phyloP scores from a whole-genome alignment of 1,139 yeast species.

The Kodamaea plutei region DNA sequence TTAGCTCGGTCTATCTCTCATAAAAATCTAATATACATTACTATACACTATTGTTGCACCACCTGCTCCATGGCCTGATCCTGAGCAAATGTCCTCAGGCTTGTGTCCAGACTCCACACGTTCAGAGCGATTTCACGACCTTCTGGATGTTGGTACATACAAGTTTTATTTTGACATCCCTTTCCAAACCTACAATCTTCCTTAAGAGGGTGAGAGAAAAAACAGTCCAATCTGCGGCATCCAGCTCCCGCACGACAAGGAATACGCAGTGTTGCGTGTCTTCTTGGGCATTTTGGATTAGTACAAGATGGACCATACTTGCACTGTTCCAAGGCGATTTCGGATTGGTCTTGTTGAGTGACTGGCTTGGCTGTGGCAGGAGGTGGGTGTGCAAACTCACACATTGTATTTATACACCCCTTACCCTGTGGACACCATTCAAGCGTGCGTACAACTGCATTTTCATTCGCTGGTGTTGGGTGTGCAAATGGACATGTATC shows the following conservation, averaged over 20 bases:
- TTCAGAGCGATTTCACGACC: slow-evolving; percentile 49
- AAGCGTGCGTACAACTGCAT: slow-evolving; percentile 60
- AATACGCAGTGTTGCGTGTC: slow-evolving; percentile 74
- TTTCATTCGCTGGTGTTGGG: slow-evolving; percentile 80
- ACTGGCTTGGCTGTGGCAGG: slow-evolving; percentile 38
- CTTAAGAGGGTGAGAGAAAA: slow-evolving; percentile 73
- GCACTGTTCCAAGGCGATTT: slow-evolving; percentile 71
- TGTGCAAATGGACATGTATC: slow-evolving; percentile 85
- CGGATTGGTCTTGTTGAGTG: slow-evolving; percentile 25
- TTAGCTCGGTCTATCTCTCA: too few relatives aligned
- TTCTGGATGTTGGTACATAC: slow-evolving; percentile 76
- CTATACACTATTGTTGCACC: slow-evolving; percentile 28
- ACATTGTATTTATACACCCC: slow-evolving; percentile 54
- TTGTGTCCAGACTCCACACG: slow-evolving; percentile 42
- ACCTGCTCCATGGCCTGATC: slow-evolving; percentile 73
- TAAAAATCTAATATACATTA: slow-evolving; percentile 12
- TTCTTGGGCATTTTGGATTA: slow-evolving; percentile 70
- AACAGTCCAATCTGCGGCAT: slow-evolving; percentile 77
- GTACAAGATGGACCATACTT: slow-evolving; percentile 74
- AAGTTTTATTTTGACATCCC: slow-evolving; percentile 63
- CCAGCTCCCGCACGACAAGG: slow-evolving; percentile 78
- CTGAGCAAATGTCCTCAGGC: slow-evolving; percentile 70
- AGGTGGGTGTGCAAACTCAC: slow-evolving; percentile 80
- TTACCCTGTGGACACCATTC: slow-evolving; percentile 79
- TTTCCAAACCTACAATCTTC: slow-evolving; percentile 79